A percentile compares a stretch with the other conserved stretches of the same genome.
phyloP scores from a whole-genome alignment of 805 yeast species.

The Barnettozyma californica region DNA sequence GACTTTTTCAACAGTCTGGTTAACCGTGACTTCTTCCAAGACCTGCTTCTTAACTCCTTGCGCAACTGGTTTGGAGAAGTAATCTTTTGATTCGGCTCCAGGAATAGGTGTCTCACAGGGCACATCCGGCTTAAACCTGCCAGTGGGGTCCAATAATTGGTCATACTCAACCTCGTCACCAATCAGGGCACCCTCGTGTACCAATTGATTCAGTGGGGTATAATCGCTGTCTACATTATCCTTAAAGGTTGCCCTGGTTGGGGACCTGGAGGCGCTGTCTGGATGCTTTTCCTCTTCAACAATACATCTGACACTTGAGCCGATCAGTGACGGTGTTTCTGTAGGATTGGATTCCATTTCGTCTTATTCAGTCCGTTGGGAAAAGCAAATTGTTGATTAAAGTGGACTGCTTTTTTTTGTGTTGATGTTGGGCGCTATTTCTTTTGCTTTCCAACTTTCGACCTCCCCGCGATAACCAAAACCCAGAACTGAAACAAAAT shows the following conservation, averaged over 20 bases:
- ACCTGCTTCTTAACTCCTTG: background rate
- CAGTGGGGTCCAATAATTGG: conserved; percentile 45
- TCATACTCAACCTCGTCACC: conserved; percentile 53
- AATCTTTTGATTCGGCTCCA: conserved; percentile 10
- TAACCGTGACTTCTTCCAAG: background rate
- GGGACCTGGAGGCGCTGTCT: conserved; percentile 11
- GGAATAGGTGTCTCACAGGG: conserved; percentile 14
- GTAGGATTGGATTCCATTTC: background rate
- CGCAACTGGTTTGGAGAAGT: conserved; percentile 2
- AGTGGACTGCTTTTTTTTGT: background rate
- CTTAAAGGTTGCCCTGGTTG: conserved; percentile 11
- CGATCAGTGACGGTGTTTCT: conserved; percentile 21
- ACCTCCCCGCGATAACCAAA: background rate
- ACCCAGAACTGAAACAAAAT: background rate
- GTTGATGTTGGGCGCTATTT: background rate
- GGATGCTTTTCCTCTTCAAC: conserved; percentile 12
- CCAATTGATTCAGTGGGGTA: conserved; percentile 30
- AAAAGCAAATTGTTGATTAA: background rate
- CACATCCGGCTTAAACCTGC: conserved; percentile 36
- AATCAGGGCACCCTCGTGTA: conserved; percentile 46
- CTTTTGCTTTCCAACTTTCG: background rate
- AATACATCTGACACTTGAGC: conserved; percentile 21
- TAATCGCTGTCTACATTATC: conserved; percentile 14
- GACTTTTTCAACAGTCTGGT: conserved; percentile 11
- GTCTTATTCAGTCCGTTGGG: background rate